A percentile compares a stretch with the other conserved stretches of the same genome.
phyloP scores from a whole-genome alignment of 148 eudicot genomes.

The Salicornia ramosissima region DNA sequence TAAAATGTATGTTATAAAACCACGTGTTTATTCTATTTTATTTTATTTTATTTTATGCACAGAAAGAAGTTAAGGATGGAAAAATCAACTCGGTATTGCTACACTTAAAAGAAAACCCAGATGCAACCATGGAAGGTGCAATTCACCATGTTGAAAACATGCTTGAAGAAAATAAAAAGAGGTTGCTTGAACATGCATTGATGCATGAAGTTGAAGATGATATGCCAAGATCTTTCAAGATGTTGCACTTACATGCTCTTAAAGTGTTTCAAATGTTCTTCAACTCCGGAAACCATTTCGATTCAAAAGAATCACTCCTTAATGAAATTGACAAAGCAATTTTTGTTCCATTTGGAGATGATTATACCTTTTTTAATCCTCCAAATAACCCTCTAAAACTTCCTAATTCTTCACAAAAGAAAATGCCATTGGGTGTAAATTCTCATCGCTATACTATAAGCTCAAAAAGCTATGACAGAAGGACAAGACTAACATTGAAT shows the following conservation, averaged over 20 bases:
- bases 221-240: conserved; percentile 24
- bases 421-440: no score
- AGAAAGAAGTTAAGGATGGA: conserved; percentile 38
- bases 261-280: conserved; percentile 45
- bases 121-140: conserved; percentile 25
- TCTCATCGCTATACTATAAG: no score
- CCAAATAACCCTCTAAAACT: not conserved
- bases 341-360: conserved; percentile 22
- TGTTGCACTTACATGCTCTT: conserved; percentile 30
- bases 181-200: conserved; percentile 31
- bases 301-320: conserved; percentile 25
- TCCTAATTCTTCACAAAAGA: not conserved
- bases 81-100: conserved; percentile 37
- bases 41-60: no score
- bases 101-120: conserved; percentile 27
- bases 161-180: conserved; percentile 23
- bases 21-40: no score
- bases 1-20: no score
- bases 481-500: not conserved
- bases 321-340: conserved; percentile 38
- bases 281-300: conserved; percentile 30
- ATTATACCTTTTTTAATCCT: not conserved
- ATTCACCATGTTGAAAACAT: conserved; percentile 24
- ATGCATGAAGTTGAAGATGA: conserved; percentile 16
- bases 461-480: not conserved